Conservation (phyloP, 2,329 filamentous ascomycete genomes). For the Exserohilum rostratum region DNA sequence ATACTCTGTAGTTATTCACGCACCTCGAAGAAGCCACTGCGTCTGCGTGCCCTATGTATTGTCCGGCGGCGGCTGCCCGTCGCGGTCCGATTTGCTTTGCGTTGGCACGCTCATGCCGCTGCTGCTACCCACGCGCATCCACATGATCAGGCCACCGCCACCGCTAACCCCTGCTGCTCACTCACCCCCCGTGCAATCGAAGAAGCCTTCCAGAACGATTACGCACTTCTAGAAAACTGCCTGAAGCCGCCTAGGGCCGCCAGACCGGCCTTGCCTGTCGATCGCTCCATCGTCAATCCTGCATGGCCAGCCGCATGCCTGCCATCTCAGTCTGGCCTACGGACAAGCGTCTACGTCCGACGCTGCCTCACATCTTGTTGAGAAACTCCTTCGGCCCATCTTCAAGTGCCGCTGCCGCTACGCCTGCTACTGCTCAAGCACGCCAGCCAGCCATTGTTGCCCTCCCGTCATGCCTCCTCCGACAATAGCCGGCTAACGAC, state of each 20-base stretch:
- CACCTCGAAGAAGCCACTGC: not conserved
- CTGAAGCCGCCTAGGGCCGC: constrained; percentile 26
- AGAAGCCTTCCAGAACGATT: constrained; percentile 30
- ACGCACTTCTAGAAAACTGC: constrained; percentile 43
- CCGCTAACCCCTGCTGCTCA: constrained; percentile 1
- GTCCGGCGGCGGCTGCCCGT: no score
- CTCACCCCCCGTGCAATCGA: constrained; percentile 21
- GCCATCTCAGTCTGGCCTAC: constrained; percentile 19
- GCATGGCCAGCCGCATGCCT: constrained; percentile 21
- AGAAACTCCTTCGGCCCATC: constrained; percentile 15
- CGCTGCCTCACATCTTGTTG: constrained; percentile 25
- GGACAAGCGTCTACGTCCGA: constrained; percentile 9
- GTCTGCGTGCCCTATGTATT: not conserved
- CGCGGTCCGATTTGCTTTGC: constrained; percentile 2
- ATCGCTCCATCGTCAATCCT: constrained; percentile 30
- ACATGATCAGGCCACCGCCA: constrained; percentile 15
- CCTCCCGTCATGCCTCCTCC: constrained; percentile 16
- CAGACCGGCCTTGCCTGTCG: constrained; percentile 28
- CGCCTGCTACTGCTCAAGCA: no score
- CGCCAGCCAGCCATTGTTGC: constrained; percentile 19
- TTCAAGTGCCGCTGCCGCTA: constrained; percentile 7
- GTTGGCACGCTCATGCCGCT: constrained; percentile 31
- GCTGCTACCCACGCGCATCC: constrained; percentile 12
- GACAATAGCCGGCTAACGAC: constrained; percentile 32
- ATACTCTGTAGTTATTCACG: constrained; percentile 12